Evolutionary conservation across 306 rosid genomes (phyloP), one percentile per base, ranked within the genome.

Genomic region (Oxytropis ochrocephala): DNA sequence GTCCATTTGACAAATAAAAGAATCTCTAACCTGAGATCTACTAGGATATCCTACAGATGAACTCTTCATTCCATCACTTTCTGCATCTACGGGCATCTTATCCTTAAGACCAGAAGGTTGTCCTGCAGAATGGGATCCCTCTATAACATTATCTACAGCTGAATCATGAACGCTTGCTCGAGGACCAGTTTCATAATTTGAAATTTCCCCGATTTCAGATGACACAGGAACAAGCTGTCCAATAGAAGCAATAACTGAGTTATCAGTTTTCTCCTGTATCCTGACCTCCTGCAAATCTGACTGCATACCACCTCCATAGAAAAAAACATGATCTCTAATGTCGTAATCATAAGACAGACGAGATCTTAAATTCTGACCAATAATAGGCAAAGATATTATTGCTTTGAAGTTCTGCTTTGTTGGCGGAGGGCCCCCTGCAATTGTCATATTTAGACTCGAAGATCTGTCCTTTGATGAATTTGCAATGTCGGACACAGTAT

Each of bases 381-480:
- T 81, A 61, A 94, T 80, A 72, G 99, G 97, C 70, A 91, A 64
- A 24, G 92, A 88, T 70, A 90, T 87, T 63, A 83, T 81, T 64
- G 97, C 96, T 82, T 87, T 94, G 60, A 90, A 94, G 65, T 84
- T 85, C 81, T 94, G 98, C 72, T 80, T 81, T 60, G 95, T 82
- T 67, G 98, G 98, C 53, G 91, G 85, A 85, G 97, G 98, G 9
- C 98, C 98, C 83, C 98, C 98, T 5, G 98, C 98, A 70, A 94
- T 94, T 43, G 99, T 94, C 78, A 85, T 75, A 67, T 79, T 85
- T 64, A 94, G 87, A 78, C 74, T 84, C 8, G 80, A 66, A 53
- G 79, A 68, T 30, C 74, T 64, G 62, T 74, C 81, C 72, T 81
- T 84, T 10, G 88, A 79, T 57, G 76, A 77, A 69, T 73, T 74